Conservation (phyloP, 1,284 basidiomycete genomes). For the Ganoderma sp. region DNA sequence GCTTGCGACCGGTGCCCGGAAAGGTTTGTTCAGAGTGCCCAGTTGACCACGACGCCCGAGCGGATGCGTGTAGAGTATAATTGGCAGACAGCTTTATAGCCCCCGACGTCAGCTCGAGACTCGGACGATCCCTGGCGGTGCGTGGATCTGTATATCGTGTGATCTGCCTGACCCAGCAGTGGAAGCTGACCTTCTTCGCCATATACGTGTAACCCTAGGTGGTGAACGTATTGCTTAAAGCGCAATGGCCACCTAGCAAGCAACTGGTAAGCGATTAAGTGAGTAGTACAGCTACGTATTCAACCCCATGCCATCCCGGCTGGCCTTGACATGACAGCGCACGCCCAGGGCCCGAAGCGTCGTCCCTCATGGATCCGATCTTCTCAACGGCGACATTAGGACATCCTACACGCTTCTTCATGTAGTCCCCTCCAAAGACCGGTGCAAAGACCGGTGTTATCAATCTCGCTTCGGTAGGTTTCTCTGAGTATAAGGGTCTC, state of each 20-base stretch:
- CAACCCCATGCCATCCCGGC: background rate
- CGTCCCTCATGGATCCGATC: background rate
- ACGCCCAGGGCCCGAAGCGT: background rate
- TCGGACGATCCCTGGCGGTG: background rate
- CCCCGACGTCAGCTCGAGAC: background rate
- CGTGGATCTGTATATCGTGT: background rate
- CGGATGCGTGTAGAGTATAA: background rate
- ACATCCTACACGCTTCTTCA: background rate
- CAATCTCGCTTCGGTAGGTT: background rate
- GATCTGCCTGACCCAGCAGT: background rate
- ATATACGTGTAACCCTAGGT: background rate
- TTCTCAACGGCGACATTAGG: background rate
- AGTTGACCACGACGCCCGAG: background rate
- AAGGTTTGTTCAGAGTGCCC: too few relatives aligned
- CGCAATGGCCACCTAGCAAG: background rate
- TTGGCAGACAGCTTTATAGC: conserved; percentile 1
- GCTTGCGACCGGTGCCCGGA: background rate
- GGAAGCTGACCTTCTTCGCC: background rate
- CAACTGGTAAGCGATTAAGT: background rate
- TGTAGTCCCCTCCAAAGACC: background rate
- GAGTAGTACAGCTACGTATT: background rate
- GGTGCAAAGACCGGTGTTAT: background rate
- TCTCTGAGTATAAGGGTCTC: background rate
- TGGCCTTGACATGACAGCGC: background rate
- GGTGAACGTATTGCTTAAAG: background rate